Evolutionary conservation across 345 rosid species (phyloP).

Genomic region (Euphorbia peplus): DNA sequence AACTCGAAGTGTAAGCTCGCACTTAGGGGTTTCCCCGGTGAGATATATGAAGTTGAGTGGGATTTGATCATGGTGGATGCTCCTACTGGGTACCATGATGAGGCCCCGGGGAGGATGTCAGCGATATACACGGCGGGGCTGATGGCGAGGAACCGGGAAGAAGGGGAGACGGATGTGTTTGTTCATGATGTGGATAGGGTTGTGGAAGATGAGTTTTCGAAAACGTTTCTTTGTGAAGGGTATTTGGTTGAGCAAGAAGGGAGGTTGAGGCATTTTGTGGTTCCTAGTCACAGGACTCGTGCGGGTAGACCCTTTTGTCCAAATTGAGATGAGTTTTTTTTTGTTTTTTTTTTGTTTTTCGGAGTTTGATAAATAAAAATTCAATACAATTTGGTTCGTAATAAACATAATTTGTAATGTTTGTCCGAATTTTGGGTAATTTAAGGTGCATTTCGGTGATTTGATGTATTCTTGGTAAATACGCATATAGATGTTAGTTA

Average conservation of each 20-base stretch:
- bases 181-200: constrained; percentile 81
- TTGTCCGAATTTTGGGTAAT: too few species aligned
- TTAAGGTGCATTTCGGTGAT: too few species aligned
- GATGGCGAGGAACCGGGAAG: constrained; percentile 64
- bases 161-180: constrained; percentile 70
- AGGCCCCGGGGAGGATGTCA: constrained; percentile 85
- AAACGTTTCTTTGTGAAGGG: constrained; percentile 61
- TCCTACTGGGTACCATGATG: constrained; percentile 76
- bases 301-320: constrained; percentile 52
- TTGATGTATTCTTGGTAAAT: too few species aligned
- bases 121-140: constrained; percentile 85
- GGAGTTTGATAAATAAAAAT: too few species aligned
- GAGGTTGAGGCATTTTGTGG: constrained; percentile 60
- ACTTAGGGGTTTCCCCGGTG: constrained; percentile 58
- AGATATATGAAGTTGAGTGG: constrained; percentile 69
- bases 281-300: constrained; percentile 67
- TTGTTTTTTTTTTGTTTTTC: too few species aligned
- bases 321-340: too few species aligned
- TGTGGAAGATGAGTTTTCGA: constrained; percentile 79
- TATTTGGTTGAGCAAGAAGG: constrained; percentile 71
- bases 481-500: too few species aligned
- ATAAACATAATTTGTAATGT: too few species aligned
- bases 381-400: too few species aligned
- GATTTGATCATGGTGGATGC: constrained; percentile 96
- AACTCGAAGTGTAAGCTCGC: constrained; percentile 59